Evolutionary conservation across 2,329 filamentous ascomycete genomes (phyloP).

Genomic region (Rhynchosporium graminicola): DNA sequence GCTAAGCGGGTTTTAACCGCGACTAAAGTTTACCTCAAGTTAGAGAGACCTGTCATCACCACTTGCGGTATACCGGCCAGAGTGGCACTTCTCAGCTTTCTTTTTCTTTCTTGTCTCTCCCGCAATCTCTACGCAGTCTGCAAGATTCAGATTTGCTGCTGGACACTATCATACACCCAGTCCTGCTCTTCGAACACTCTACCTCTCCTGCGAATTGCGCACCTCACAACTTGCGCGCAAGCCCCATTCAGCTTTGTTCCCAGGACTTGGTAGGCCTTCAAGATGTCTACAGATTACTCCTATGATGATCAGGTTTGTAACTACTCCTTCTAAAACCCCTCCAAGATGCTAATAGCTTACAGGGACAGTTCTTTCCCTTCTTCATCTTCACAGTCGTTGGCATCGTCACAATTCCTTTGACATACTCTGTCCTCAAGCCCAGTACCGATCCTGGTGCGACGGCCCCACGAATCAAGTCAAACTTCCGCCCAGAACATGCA

Average conservation of each 20-base stretch:
- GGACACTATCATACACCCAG: not conserved
- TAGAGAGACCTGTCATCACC: not conserved
- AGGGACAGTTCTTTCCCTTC: conserved; percentile 98
- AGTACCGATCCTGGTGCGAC: conserved; percentile 76
- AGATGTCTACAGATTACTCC: conserved; percentile 73
- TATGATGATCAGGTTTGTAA: conserved; percentile 84
- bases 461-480: conserved; percentile 78
- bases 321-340: not conserved
- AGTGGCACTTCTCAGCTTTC: conserved; percentile 22
- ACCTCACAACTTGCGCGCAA: conserved; percentile 31
- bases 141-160: not conserved
- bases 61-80: conserved; percentile 17
- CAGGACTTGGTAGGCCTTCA: conserved; percentile 32
- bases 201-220: conserved; percentile 12
- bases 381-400: conserved; percentile 91
- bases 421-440: conserved; percentile 82
- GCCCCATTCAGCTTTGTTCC: conserved; percentile 26
- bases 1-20: conserved; percentile 1
- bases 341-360: conserved; percentile 24
- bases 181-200: not conserved
- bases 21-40: conserved; percentile 2
- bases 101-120: conserved; percentile 20
- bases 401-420: conserved; percentile 86
- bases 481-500: conserved; percentile 79
- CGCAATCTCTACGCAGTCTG: conserved; percentile 9